phyloP scores from a whole-genome alignment of 1,139 yeast genomes.

The Scheffersomyces segobiensis region DNA sequence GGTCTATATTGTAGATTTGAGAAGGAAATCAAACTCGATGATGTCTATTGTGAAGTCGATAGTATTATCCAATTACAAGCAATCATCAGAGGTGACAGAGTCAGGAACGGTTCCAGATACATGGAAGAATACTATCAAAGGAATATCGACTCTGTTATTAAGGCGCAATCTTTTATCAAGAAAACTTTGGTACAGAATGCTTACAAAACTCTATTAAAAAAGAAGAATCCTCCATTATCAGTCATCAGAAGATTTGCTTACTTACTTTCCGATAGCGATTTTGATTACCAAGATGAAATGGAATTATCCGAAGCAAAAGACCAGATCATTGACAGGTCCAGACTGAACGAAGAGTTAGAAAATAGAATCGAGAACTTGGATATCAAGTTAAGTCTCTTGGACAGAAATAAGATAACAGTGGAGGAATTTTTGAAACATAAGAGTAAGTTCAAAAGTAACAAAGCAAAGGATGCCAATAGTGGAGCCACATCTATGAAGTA shows the following conservation, averaged over 20 bases:
- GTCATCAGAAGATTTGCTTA: constrained; percentile 79
- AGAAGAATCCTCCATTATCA: constrained; percentile 73
- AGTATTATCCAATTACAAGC: constrained; percentile 51
- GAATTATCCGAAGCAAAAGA: constrained; percentile 70
- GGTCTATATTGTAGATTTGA: constrained; percentile 54
- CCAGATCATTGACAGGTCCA: constrained; percentile 61
- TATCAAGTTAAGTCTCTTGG: constrained; percentile 73
- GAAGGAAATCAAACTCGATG: constrained; percentile 51
- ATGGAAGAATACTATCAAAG: constrained; percentile 54
- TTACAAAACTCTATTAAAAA: constrained; percentile 67
- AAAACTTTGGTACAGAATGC: constrained; percentile 71
- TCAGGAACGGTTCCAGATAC: constrained; percentile 36
- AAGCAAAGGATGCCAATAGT: constrained; percentile 12
- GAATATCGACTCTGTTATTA: constrained; percentile 60
- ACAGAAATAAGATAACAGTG: constrained; percentile 75
- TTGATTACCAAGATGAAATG: constrained; percentile 76
- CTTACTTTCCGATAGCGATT: constrained; percentile 71
- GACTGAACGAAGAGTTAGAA: constrained; percentile 67
- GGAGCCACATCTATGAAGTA: constrained; percentile 18
- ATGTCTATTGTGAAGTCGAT: constrained; percentile 45
- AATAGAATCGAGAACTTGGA: constrained; percentile 78
- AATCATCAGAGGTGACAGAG: constrained; percentile 43
- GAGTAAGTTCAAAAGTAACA: constrained; percentile 33
- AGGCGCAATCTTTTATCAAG: constrained; percentile 73
- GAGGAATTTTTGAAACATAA: constrained; percentile 70